Evolutionary conservation across 202 grass and related monocot genomes (phyloP), one percentile per base, ranked within the genome.

Genomic region (Alloteropsis angusta): DNA sequence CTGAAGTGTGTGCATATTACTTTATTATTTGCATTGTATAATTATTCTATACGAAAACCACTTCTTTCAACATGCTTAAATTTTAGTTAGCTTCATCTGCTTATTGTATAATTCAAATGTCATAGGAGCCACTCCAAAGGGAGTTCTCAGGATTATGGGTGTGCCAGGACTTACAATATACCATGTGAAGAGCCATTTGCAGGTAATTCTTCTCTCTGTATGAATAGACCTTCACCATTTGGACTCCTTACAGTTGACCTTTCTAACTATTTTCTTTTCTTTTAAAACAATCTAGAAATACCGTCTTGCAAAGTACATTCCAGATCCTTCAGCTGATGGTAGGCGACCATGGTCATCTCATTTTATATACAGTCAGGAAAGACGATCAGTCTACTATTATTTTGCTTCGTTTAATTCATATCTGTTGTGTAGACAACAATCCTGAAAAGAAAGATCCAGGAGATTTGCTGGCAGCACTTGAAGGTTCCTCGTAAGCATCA

Each of bases 101-200:
- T 68, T 36, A 83, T 48, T 56, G 15, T 44, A 11, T 7, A 71
- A 62, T 43, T 39, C 9, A 36, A 50, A 60, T 76, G 22, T 83
- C 55, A 68, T 74, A 97, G 93, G 90, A 60, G 93, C 93, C 2
- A 97, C 93, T 74, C 93, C 93, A 34, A 97, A 97, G 78, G 93
- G 90, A 66, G 90, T 97, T 78, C 80, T 97, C 32, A 89, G 84
- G 66, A 75, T 89, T 63, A 97, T 97, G 93, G 84, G 86, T 78
- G 88, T 97, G 19, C 61, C 66, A 66, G 88, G 90, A 60, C 73
- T 97, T 56, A 97, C 93, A 19, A 97, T 97, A 89, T 97, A 93
- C 72, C 93, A 97, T 89, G 88, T 97, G 10, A 97, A 97, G 86
- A 97, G 93, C 69, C 93, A 97, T 61, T 77, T 97, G 71, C 90